Evolutionary conservation across 495 filamentous ascomycete species (phyloP), one percentile per base, ranked within the genome.

Genomic region (Clavariopsis aquatica): DNA sequence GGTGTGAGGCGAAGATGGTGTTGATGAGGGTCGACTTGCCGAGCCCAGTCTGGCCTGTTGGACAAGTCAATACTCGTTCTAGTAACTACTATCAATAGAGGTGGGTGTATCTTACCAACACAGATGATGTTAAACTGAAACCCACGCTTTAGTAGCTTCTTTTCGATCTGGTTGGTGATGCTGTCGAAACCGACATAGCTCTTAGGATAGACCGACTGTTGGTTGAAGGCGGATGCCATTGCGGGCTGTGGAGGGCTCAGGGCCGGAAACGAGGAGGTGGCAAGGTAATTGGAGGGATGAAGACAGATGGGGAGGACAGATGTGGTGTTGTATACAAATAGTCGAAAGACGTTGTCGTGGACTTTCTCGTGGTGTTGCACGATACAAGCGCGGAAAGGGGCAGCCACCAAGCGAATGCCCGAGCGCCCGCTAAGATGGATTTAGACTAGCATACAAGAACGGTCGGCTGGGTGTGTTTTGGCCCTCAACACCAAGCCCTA

Each of bases 81-180:
- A n/a, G 7, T 15, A 46, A 19, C 12, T 28, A 6, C 15, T 4
- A 27, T 1, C n/a, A 41, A 26, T 34, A 5, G 22, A 23, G 36
- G 17, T 58, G 31, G 31, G n/a, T 19, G 38, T 8, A 26, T 51
- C 93, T 75, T 82, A 98, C 94, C 94, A 79, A 99, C 94, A 78
- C 95, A 98, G 80, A 99, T 99, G 71, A 99, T 88, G 78, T 99
- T 99, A 85, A 99, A 99, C 79, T 99, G 94, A 78, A 99, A 99
- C 70, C 94, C 94, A 76, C 94, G 92, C 85, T 99, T 99, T 78
- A 99, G 80, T 70, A 99, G 89, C 87, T 99, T 99, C 80, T 90
- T 88, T 85, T 98, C 93, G 71, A 98, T 97, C 81, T 98, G 93
- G 36, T 87, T 90, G 61, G 93, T 96, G 80, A 98, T 97, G 80